These are phyloP conservation scores for Neurospora sp. DNA, from an alignment of 495 filamentous ascomycete species.

Conservation along the genomic window DNA sequence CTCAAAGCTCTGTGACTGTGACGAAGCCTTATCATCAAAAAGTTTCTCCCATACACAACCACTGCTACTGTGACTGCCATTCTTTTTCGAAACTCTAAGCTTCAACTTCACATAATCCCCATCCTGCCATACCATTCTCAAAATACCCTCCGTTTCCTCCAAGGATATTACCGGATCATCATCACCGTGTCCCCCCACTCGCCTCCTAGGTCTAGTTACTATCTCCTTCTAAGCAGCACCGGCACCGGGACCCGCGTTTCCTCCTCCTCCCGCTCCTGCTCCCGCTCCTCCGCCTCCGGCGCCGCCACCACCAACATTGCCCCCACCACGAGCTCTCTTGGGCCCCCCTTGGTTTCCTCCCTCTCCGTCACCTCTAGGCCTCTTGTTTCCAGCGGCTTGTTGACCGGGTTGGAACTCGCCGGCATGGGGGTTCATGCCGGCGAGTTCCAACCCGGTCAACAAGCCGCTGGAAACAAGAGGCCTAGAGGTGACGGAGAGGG, in stretches of 20 bases:
- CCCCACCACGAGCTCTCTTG: constrained; percentile 11
- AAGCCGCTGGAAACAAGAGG: constrained; percentile 17
- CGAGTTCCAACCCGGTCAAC: constrained; percentile 15
- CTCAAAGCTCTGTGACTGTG: background rate
- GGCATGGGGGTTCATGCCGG: constrained; percentile 19
- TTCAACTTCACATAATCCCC: background rate
- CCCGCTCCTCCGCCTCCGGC: background rate
- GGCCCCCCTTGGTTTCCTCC: constrained; percentile 6
- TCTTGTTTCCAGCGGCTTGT: constrained; percentile 16
- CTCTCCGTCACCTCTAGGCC: constrained; percentile 12
- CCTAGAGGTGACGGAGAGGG: constrained; percentile 12
- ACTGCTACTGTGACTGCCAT: background rate
- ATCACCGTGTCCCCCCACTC: background rate
- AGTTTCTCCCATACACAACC: background rate
- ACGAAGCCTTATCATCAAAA: background rate
- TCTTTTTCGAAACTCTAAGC: background rate
- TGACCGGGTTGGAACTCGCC: constrained; percentile 18
- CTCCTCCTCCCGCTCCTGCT: background rate
- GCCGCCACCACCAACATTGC: background rate
- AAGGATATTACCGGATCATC: background rate
- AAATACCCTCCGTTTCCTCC: background rate
- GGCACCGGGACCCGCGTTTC: background rate
- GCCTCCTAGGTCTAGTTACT: background rate
- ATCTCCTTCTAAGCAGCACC: background rate
- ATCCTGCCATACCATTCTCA: background rate